Percentiles rank a stretch among this genome's conserved stretches.
These are phyloP conservation scores for Microsporum canis DNA, from an alignment of 2,329 filamentous ascomycete genomes.

Conservation along the genomic window DNA sequence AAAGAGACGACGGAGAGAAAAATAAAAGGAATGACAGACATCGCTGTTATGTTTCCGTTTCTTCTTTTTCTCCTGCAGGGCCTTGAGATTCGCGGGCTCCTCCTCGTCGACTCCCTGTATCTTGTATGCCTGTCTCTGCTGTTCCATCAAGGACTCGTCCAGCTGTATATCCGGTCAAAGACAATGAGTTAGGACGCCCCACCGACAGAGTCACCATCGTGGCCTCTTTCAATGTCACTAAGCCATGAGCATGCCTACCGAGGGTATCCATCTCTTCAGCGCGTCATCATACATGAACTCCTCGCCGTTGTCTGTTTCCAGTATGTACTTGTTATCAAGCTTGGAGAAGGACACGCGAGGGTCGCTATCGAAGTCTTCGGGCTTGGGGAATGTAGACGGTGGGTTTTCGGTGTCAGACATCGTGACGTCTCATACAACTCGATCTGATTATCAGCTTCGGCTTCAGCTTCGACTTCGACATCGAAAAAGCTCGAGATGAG, in stretches of 20 bases:
- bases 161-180: constrained; percentile 33
- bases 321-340: constrained; percentile 67
- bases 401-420: neutral
- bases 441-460: neutral
- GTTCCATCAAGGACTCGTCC: constrained; percentile 49
- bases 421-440: neutral
- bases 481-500: neutral
- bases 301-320: constrained; percentile 71
- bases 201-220: constrained; percentile 1
- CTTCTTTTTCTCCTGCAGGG: constrained; percentile 38
- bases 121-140: constrained; percentile 52
- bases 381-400: constrained; percentile 35
- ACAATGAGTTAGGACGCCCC: constrained; percentile 5
- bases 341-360: constrained; percentile 80
- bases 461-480: neutral
- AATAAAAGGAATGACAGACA: constrained; percentile 27
- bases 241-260: constrained; percentile 33
- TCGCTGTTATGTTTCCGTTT: constrained; percentile 45
- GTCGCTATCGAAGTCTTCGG: constrained; percentile 61
- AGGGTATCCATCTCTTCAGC: constrained; percentile 63
- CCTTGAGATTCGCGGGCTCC: constrained; percentile 29
- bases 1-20: neutral
- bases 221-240: constrained; percentile 18
- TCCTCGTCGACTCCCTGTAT: constrained; percentile 49
- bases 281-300: constrained; percentile 73